Base-by-base conservation (phyloP, 2,329 filamentous ascomycete genomes). In the Karstenula rhodostoma region DNA sequence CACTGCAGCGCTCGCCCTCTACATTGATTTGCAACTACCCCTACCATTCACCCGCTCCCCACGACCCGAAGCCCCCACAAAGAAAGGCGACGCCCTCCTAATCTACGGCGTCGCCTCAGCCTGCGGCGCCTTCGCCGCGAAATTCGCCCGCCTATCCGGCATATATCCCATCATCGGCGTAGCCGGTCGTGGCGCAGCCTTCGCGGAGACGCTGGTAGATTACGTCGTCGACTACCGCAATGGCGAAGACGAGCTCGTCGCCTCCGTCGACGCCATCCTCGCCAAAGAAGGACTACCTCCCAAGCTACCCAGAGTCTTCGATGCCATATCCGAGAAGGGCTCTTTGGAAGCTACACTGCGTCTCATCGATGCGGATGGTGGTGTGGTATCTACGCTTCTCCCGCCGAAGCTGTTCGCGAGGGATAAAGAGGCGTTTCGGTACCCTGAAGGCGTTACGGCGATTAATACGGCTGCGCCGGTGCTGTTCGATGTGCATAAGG, bases 321-420 rank as follows among this genome's bases (percentile, higher is more conserved):
- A 90, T 65, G 84, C 87, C 0, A 82, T 87, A 0, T 81, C 80
- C 1, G 85, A 89, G 65, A 78, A 87, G 13, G 80, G 81, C 5
- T 66, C 60, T 1, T 22, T 59, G 17, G 57, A 59, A 35, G 57
- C 57, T 2, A 59, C 57, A n/a, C 50, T 55, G 4, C 40, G 50
- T 19, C 19, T 59, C 17, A 59, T 59, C 17, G 44, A 59, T 17
- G 22, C 57, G 6, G 42, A 59, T 4, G 27, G 7, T 10, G 57
- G 57, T 8, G 37, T 22, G 4, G 57, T 59, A 1, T 42, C n/a
- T 23, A 59, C 57, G 15, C 23, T 55, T 29, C 42, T 59, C 10
- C 57, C 57, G 4, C 57, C 57, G 10, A 55, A 54, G 12, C 25
- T 59, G n/a, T 59, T 59, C 25, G 57, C 57, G 22, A 54, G 33